These are phyloP conservation scores for Quercus dentata DNA, from an alignment of 306 rosid species.

Conservation along the genomic window DNA sequence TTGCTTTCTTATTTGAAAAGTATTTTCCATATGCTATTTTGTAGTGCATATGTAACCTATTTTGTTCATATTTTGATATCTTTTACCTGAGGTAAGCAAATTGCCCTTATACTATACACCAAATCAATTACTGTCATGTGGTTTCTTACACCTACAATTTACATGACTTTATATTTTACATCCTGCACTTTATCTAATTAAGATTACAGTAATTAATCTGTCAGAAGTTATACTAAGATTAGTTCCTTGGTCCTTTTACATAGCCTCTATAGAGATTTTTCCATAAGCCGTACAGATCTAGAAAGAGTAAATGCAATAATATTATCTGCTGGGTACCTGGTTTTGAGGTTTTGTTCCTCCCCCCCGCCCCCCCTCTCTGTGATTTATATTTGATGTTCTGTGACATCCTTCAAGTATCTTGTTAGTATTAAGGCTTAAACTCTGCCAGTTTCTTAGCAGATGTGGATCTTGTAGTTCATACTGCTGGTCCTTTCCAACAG, in stretches of 20 bases:
- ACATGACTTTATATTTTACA: not conserved
- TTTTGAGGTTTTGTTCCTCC: not conserved
- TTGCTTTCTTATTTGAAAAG: not conserved
- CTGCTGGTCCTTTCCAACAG: conserved; percentile 97
- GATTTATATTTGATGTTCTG: not conserved
- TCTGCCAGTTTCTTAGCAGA: conserved; percentile 43
- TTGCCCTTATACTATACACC: not conserved
- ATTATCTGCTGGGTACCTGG: not conserved
- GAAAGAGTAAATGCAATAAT: not conserved
- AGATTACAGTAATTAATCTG: not conserved
- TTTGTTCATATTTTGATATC: not conserved
- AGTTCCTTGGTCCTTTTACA: not conserved
- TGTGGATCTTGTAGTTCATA: conserved; percentile 87
- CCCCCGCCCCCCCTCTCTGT: not conserved
- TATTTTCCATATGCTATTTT: not conserved
- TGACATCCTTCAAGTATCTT: not conserved
- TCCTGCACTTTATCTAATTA: not conserved
- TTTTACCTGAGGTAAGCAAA: not conserved
- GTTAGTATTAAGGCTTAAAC: not conserved
- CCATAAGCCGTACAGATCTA: not conserved
- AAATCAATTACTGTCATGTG: not conserved
- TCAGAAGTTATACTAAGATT: not conserved
- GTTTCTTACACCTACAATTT: not conserved
- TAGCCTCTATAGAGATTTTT: not conserved
- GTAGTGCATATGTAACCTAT: not conserved